Percentiles rank a stretch among this genome's conserved stretches.
Conservation (phyloP, 345 rosid species). For the Ceriops decandra region DNA sequence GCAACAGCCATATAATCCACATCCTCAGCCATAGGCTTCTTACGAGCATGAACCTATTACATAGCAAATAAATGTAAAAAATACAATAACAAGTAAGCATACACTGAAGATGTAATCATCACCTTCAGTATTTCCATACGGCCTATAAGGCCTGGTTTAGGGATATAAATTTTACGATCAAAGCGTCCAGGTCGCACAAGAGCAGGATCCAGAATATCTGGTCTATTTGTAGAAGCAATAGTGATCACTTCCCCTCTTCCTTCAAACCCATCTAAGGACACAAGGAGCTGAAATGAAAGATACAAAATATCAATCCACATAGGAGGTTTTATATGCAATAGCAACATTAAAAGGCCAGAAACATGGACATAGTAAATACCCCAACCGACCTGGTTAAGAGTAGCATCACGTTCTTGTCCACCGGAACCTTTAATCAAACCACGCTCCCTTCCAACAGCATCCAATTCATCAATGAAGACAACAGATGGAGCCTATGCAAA, state of each 20-base stretch:
- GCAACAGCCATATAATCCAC: conserved; percentile 92
- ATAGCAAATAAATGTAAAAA: conserved; percentile 2
- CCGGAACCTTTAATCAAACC: conserved; percentile 95
- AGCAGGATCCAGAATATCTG: conserved; percentile 94
- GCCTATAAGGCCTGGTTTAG: conserved; percentile 87
- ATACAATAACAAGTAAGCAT: background rate
- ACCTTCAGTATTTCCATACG: conserved; percentile 91
- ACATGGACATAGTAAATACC: background rate
- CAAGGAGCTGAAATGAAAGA: conserved; percentile 63
- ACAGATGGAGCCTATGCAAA: conserved; percentile 77
- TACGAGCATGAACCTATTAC: conserved; percentile 85
- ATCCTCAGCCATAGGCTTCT: conserved; percentile 94
- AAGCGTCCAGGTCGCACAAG: conserved; percentile 92
- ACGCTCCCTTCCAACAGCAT: conserved; percentile 97
- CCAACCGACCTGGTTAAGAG: conserved; percentile 81
- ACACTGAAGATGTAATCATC: conserved; percentile 8
- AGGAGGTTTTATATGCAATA: background rate
- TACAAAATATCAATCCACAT: conserved; percentile 1
- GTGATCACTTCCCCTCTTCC: conserved; percentile 96
- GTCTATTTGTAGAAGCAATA: conserved; percentile 92
- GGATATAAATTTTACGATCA: conserved; percentile 75
- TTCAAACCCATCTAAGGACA: conserved; percentile 94
- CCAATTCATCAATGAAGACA: conserved; percentile 88
- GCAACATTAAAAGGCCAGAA: conserved; percentile 2
- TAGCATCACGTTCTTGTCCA: conserved; percentile 97